Percentiles rank a stretch among this genome's conserved stretches.
Evolutionary conservation across 139 green algal genomes (phyloP).

Genomic region (Trebouxia sp.): DNA sequence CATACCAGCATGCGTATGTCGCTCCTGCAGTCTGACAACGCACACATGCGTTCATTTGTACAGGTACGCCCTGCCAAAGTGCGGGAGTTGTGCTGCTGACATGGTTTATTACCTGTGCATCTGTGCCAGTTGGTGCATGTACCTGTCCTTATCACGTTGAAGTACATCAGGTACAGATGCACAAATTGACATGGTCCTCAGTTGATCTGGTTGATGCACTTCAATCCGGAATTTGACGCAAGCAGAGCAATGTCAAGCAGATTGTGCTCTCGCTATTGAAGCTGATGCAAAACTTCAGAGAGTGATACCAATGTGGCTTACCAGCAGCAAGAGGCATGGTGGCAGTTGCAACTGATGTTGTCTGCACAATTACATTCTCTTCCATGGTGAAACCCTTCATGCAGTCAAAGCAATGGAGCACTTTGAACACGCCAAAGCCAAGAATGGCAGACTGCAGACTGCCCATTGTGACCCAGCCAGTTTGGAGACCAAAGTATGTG

Average conservation of each 20-base stretch:
- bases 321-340: conserved; percentile 63
- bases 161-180: background rate
- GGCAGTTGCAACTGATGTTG: conserved; percentile 60
- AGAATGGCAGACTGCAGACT: conserved; percentile 58
- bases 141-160: too few species aligned
- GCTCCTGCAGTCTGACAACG: too few species aligned
- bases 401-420: conserved; percentile 36
- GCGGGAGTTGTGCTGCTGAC: too few species aligned
- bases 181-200: too few species aligned
- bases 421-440: conserved; percentile 58
- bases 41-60: background rate
- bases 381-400: conserved; percentile 45
- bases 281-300: background rate
- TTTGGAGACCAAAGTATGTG: conserved; percentile 67
- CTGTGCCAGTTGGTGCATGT: too few species aligned
- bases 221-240: too few species aligned
- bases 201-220: too few species aligned
- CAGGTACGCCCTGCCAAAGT: too few species aligned
- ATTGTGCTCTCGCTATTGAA: too few species aligned
- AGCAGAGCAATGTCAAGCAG: too few species aligned
- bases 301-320: background rate
- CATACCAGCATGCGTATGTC: background rate
- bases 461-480: conserved; percentile 59
- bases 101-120: too few species aligned
- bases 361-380: conserved; percentile 71